Percentiles rank a stretch among this genome's conserved stretches.
Evolutionary conservation across 345 rosid species (phyloP).

Genomic region (Salix exigua): DNA sequence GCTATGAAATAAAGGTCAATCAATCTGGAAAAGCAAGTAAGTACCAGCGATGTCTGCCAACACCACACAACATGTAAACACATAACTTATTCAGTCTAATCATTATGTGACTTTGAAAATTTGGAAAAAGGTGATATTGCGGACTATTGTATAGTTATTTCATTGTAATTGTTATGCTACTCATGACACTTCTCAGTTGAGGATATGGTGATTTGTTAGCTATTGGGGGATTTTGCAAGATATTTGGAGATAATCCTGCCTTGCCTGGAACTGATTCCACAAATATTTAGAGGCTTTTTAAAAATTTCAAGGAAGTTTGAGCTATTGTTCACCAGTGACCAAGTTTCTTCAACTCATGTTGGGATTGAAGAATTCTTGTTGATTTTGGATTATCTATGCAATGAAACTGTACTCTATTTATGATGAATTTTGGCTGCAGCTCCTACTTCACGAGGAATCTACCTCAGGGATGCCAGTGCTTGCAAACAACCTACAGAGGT

Average conservation of each 20-base stretch:
- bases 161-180: not conserved
- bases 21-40: constrained; percentile 80
- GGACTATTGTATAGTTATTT: not conserved
- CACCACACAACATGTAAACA: not conserved
- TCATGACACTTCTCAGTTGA: not conserved
- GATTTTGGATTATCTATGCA: not conserved
- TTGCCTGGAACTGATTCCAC: not conserved
- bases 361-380: not conserved
- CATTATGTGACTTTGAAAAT: not conserved
- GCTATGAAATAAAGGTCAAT: constrained; percentile 67
- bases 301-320: not conserved
- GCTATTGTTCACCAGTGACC: not conserved
- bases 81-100: not conserved
- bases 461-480: constrained; percentile 73
- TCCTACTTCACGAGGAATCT: constrained; percentile 79
- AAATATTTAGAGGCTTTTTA: not conserved
- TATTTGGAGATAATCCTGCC: not conserved
- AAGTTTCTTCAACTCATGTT: constrained; percentile 2
- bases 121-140: not conserved
- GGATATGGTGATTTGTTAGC: not conserved
- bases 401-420: constrained; percentile 4
- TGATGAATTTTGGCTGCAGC: constrained; percentile 45
- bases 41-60: constrained; percentile 18
- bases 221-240: not conserved
- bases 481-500: constrained; percentile 81